These are phyloP conservation scores for Penicillium sp. DNA, from an alignment of 2,329 filamentous ascomycete genomes.

Conservation along the genomic window DNA sequence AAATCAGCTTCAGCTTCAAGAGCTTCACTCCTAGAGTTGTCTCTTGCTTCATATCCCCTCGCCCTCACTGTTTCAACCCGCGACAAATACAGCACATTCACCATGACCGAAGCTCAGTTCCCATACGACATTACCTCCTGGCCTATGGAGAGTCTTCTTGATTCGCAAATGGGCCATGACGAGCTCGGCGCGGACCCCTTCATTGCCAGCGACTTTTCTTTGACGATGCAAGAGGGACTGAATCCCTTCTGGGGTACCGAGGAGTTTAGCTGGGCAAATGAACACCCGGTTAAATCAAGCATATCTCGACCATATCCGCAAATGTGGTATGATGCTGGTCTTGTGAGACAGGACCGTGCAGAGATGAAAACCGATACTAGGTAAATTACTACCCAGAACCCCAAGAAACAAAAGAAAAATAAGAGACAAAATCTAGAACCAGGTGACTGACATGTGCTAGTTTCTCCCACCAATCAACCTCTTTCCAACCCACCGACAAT, in stretches of 20 bases:
- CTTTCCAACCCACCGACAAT: constrained; percentile 8
- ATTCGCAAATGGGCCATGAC: background rate
- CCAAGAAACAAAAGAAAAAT: background rate
- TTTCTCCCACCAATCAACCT: background rate
- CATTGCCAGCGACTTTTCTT: constrained; percentile 3
- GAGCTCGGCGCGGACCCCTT: background rate
- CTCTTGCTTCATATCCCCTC: background rate
- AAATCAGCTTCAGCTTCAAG: background rate
- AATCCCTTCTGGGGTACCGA: background rate
- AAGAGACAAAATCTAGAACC: background rate
- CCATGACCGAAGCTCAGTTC: constrained; percentile 2
- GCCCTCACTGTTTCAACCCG: background rate
- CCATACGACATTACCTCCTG: background rate
- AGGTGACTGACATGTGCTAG: background rate
- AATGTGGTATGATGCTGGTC: constrained; percentile 8
- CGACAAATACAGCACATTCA: background rate
- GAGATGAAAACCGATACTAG: background rate
- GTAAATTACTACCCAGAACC: background rate
- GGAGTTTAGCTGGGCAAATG: background rate
- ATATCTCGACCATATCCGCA: constrained; percentile 4
- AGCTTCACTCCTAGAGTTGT: background rate
- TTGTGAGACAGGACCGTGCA: background rate
- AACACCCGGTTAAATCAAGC: background rate
- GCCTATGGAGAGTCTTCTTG: background rate
- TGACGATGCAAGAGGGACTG: background rate